A percentile compares a stretch with the other conserved stretches of the same genome.
phyloP scores from a whole-genome alignment of 1,284 basidiomycete genomes.

The Ganoderma leucocontextum region DNA sequence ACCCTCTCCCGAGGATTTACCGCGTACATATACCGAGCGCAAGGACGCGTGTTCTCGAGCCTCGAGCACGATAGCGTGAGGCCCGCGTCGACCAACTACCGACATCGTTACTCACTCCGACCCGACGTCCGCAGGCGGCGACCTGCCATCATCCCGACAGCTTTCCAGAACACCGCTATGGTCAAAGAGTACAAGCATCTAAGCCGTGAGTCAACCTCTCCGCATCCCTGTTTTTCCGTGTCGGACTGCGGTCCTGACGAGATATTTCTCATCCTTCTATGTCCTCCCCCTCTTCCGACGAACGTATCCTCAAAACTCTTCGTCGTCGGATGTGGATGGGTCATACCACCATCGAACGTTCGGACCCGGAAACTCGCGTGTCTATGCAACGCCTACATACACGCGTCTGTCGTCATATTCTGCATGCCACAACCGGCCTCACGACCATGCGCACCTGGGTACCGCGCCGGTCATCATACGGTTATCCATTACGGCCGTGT shows the following conservation, averaged over 20 bases:
- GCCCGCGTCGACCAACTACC: neutral
- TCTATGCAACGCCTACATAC: neutral
- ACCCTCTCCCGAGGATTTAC: constrained; percentile 27
- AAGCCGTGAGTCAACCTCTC: constrained; percentile 34
- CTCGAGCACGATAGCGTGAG: neutral
- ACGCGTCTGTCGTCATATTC: neutral
- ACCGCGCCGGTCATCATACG: neutral
- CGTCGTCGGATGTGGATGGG: neutral
- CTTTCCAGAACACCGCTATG: constrained; percentile 23
- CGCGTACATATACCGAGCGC: constrained; percentile 31
- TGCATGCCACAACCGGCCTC: neutral
- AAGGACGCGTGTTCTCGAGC: neutral
- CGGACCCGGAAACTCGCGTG: constrained; percentile 5
- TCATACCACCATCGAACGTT: neutral
- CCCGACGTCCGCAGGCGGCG: constrained; percentile 8
- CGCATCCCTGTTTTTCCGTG: constrained; percentile 4
- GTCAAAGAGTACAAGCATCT: constrained; percentile 36
- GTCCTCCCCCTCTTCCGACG: neutral
- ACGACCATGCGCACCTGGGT: neutral
- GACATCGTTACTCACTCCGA: constrained; percentile 2
- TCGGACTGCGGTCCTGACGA: constrained; percentile 17
- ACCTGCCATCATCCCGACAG: neutral
- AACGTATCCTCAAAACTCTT: neutral
- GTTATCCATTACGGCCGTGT: neutral
- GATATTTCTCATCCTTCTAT: neutral